Conservation (phyloP, 805 yeast genomes). For the Cyberlindnera veronae region DNA sequence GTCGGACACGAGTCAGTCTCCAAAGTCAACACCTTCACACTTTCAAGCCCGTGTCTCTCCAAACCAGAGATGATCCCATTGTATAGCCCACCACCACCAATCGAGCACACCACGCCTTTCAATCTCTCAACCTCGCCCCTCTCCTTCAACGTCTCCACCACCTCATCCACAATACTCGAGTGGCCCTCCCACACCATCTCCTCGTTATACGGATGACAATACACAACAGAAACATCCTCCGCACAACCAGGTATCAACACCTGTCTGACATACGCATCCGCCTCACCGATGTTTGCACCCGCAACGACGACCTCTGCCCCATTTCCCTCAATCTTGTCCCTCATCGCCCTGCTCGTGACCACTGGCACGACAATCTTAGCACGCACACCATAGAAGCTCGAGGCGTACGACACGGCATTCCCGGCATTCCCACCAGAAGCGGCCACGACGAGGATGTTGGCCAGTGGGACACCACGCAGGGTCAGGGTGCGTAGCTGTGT, state of each 20-base stretch:
- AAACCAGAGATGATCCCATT: slow-evolving; percentile 49
- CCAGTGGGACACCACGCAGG: slow-evolving; percentile 25
- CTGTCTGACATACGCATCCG: slow-evolving; percentile 41
- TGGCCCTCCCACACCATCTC: slow-evolving; percentile 55
- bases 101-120: slow-evolving; percentile 48
- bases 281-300: slow-evolving; percentile 48
- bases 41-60: slow-evolving; percentile 30
- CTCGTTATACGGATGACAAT: slow-evolving; percentile 54
- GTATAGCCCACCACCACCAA: slow-evolving; percentile 58
- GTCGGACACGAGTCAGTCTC: slow-evolving; percentile 67
- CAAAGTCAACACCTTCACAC: slow-evolving; percentile 44
- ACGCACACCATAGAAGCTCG: slow-evolving; percentile 34
- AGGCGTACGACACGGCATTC: slow-evolving; percentile 50
- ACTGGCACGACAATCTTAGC: slow-evolving; percentile 60
- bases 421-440: slow-evolving; percentile 59
- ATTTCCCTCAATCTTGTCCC: slow-evolving; percentile 39
- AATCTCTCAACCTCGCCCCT: slow-evolving; percentile 28
- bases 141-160: slow-evolving; percentile 28
- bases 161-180: slow-evolving; percentile 43
- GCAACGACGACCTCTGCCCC: slow-evolving; percentile 50
- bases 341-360: slow-evolving; percentile 43
- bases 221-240: slow-evolving; percentile 34
- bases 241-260: slow-evolving; percentile 27
- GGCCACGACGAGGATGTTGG: slow-evolving; percentile 40
- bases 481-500: slow-evolving; percentile 27